Percentiles rank a stretch among this genome's conserved stretches.
phyloP scores from a whole-genome alignment of 176 grass and related monocot species.

The Hyparrhenia diplandra region DNA sequence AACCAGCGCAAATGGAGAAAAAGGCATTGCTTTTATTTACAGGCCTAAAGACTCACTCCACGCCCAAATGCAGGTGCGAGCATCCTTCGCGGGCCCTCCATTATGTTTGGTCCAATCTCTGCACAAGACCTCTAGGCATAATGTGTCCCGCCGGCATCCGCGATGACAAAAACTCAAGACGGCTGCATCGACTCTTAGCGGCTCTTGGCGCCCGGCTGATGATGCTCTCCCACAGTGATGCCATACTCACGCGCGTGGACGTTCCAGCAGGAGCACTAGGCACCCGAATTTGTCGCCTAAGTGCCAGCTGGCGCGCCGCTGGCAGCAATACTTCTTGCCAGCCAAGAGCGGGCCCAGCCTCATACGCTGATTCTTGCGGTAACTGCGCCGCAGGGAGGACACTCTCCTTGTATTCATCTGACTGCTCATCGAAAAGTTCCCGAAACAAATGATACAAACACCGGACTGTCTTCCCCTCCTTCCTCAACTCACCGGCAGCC shows the following conservation, averaged over 20 bases:
- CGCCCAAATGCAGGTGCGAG: constrained; percentile 23
- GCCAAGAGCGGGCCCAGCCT: constrained; percentile 77
- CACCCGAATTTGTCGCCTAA: constrained; percentile 87
- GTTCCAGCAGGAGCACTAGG: constrained; percentile 86
- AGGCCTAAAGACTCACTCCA: constrained; percentile 54
- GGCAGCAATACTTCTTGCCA: constrained; percentile 72
- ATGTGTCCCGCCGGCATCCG: constrained; percentile 33
- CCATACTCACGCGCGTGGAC: constrained; percentile 92
- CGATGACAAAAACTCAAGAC: constrained; percentile 8
- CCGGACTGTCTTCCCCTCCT: constrained; percentile 95
- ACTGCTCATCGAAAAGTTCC: constrained; percentile 89
- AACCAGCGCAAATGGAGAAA: constrained; percentile 44
- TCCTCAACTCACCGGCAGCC: constrained; percentile 75
- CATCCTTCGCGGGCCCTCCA: constrained; percentile 19
- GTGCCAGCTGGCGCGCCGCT: constrained; percentile 85
- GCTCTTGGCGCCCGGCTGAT: constrained; percentile 69
- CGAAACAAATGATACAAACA: constrained; percentile 87
- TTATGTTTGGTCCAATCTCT: constrained; percentile 40
- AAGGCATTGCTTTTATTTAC: constrained; percentile 82
- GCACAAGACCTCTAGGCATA: constrained; percentile 2
- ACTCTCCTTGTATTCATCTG: constrained; percentile 86
- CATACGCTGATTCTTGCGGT: constrained; percentile 82
- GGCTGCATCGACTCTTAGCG: constrained; percentile 39
- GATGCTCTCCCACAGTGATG: constrained; percentile 66
- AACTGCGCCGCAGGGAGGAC: constrained; percentile 74